These are phyloP conservation scores for Mucor saturninus DNA, from an alignment of 371 early-diverging fungal species.

Conservation along the genomic window DNA sequence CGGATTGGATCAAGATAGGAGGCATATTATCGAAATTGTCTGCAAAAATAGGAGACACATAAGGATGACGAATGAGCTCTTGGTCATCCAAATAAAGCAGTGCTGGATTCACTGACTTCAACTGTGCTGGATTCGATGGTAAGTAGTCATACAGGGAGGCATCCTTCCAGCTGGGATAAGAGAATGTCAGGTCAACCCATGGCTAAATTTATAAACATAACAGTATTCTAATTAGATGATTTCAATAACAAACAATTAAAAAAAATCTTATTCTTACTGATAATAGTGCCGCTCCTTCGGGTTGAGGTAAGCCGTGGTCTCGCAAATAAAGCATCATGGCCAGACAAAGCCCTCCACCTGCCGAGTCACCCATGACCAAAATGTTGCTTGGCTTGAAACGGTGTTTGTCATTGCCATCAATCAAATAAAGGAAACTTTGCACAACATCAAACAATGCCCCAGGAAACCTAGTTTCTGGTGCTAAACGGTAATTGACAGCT, in stretches of 20 bases:
- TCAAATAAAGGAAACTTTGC: slow-evolving; percentile 69
- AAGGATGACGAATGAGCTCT: slow-evolving; percentile 36
- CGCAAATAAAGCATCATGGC: slow-evolving; percentile 56
- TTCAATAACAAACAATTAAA: not conserved
- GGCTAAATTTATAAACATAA: slow-evolving; percentile 29
- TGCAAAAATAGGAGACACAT: slow-evolving; percentile 50
- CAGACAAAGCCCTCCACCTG: slow-evolving; percentile 66
- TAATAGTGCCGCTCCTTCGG: slow-evolving; percentile 45
- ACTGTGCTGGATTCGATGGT: slow-evolving; percentile 31
- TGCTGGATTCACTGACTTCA: slow-evolving; percentile 35
- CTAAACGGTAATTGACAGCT: slow-evolving; percentile 75
- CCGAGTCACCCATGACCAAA: slow-evolving; percentile 81
- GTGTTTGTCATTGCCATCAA: slow-evolving; percentile 48
- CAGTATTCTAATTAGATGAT: not conserved
- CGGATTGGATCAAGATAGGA: slow-evolving; percentile 64
- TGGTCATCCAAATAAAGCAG: slow-evolving; percentile 38
- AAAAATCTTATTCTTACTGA: slow-evolving; percentile 26
- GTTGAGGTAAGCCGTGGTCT: slow-evolving; percentile 55
- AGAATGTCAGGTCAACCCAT: slow-evolving; percentile 49
- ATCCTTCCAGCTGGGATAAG: slow-evolving; percentile 40
- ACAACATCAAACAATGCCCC: slow-evolving; percentile 79
- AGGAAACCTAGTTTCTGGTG: slow-evolving; percentile 83
- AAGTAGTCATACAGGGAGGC: slow-evolving; percentile 38
- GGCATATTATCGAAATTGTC: slow-evolving; percentile 54
- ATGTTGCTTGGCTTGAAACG: slow-evolving; percentile 64